Conservation (phyloP, 257 asterid genomes). For the Leptodermis oblonga region DNA sequence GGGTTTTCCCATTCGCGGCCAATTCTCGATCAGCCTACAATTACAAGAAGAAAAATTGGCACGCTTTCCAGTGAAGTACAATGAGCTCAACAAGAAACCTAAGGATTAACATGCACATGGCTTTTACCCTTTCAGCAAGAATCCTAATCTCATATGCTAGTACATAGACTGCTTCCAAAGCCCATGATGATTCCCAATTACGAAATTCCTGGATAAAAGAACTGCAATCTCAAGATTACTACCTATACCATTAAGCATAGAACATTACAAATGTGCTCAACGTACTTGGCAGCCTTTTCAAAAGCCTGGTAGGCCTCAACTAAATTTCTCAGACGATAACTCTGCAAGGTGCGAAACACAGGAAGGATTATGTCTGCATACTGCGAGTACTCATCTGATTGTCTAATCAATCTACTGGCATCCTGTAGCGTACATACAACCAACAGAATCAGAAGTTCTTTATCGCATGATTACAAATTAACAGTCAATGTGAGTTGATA, state of each 20-base stretch:
- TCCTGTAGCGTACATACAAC: constrained; percentile 60
- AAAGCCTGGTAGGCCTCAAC: constrained; percentile 76
- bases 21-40: constrained; percentile 86
- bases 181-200: constrained; percentile 98
- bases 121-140: constrained; percentile 84
- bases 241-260: constrained; percentile 16
- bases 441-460: constrained; percentile 2
- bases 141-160: constrained; percentile 82
- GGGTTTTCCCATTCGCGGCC: constrained; percentile 78
- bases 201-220: constrained; percentile 96
- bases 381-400: constrained; percentile 68
- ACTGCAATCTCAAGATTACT: constrained; percentile 59
- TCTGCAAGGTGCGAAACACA: constrained; percentile 76
- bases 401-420: constrained; percentile 69
- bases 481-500: neutral
- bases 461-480: too few species aligned
- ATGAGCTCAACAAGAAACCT: neutral
- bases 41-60: constrained; percentile 31
- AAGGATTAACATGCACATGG: constrained; percentile 6
- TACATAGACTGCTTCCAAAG: constrained; percentile 78
- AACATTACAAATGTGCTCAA: constrained; percentile 15
- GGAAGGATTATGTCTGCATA: constrained; percentile 71
- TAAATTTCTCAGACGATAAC: constrained; percentile 59
- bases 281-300: constrained; percentile 90
- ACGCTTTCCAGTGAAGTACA: neutral